These are phyloP conservation scores for Nitzschia sp. DNA, from an alignment of 108 stramenopile genomes.

Conservation along the genomic window DNA sequence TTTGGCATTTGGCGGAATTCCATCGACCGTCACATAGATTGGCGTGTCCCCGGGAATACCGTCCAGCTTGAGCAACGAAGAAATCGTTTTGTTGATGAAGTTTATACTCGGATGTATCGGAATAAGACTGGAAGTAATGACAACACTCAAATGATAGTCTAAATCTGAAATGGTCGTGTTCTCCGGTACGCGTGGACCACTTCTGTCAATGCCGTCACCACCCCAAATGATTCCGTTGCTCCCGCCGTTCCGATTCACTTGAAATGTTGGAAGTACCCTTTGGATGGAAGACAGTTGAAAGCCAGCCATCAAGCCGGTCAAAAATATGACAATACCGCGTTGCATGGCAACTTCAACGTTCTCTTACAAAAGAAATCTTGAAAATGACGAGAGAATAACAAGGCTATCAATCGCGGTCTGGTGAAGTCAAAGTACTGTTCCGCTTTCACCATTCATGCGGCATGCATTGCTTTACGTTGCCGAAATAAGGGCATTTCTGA, in stretches of 20 bases:
- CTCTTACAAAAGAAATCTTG: too few relatives aligned
- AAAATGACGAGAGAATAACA: too few relatives aligned
- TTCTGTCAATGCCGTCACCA: background rate
- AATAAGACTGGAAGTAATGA: slow-evolving; percentile 17
- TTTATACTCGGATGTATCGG: slow-evolving; percentile 11
- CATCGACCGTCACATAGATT: slow-evolving; percentile 12
- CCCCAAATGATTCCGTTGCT: too few relatives aligned
- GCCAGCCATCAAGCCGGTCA: too few relatives aligned
- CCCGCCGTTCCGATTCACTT: background rate
- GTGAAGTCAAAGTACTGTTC: too few relatives aligned
- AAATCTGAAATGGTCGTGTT: background rate
- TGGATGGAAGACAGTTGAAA: background rate
- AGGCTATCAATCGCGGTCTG: too few relatives aligned
- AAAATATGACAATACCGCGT: too few relatives aligned
- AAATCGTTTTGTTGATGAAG: slow-evolving; percentile 8
- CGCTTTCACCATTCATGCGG: too few relatives aligned
- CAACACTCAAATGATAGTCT: background rate
- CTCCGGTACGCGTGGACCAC: background rate
- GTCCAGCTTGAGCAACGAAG: background rate
- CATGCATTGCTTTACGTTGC: too few relatives aligned
- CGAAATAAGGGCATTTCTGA: too few relatives aligned
- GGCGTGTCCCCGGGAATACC: background rate
- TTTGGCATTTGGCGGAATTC: background rate
- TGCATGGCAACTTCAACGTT: too few relatives aligned
- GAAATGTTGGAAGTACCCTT: background rate